These are phyloP conservation scores for Cairneyella variabilis DNA, from an alignment of 495 filamentous ascomycete species.

Conservation along the genomic window DNA sequence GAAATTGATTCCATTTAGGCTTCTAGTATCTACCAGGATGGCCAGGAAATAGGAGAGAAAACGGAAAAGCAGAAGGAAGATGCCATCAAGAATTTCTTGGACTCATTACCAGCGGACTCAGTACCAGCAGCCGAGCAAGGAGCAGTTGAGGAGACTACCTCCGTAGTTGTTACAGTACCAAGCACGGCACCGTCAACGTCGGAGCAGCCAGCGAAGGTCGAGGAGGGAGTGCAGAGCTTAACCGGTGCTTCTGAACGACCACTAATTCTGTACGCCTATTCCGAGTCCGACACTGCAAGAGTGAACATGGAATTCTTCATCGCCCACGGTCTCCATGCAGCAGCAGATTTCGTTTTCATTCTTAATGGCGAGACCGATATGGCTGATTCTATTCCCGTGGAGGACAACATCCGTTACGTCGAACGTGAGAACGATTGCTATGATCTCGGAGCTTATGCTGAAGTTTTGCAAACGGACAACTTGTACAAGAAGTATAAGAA, in stretches of 20 bases:
- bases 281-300: conserved; percentile 24
- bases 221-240: too few relatives aligned
- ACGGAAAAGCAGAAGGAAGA: background rate
- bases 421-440: conserved; percentile 26
- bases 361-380: conserved; percentile 30
- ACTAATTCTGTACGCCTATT: conserved; percentile 27
- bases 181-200: background rate
- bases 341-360: conserved; percentile 36
- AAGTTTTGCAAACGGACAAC: conserved; percentile 23
- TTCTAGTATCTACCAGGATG: background rate
- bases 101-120: background rate
- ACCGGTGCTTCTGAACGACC: background rate
- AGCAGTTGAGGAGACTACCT: background rate
- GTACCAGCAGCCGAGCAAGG: background rate
- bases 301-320: conserved; percentile 33
- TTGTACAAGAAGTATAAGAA: conserved; percentile 25
- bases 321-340: conserved; percentile 26
- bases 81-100: background rate
- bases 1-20: background rate
- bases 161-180: background rate
- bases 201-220: too few relatives aligned
- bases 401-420: conserved; percentile 28
- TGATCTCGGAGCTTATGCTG: conserved; percentile 28
- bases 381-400: background rate
- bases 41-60: background rate